Conservation (phyloP, 495 filamentous ascomycete species). For the Xylaria sp. region DNA sequence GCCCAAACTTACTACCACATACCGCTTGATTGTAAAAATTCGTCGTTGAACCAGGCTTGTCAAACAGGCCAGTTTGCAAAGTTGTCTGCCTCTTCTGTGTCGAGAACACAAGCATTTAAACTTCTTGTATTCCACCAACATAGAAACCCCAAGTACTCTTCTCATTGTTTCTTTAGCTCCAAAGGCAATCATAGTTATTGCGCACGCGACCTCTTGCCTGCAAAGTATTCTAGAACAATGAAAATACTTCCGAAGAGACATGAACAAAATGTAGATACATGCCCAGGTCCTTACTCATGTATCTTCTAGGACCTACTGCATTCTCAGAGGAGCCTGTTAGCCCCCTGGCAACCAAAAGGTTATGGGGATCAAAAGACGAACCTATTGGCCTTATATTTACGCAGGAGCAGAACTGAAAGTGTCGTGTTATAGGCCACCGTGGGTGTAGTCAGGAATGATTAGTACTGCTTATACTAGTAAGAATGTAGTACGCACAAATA, state of each 20-base stretch:
- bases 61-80: background rate
- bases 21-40: background rate
- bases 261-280: slow-evolving; percentile 16
- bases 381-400: too few species aligned
- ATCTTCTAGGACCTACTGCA: background rate
- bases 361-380: too few species aligned
- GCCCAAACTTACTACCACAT: background rate
- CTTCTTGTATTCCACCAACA: background rate
- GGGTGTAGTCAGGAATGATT: too few species aligned
- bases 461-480: too few species aligned
- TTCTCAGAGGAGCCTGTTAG: background rate
- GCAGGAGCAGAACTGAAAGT: too few species aligned
- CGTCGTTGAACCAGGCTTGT: background rate
- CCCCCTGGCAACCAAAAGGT: too few species aligned
- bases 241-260: background rate
- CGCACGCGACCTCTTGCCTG: background rate
- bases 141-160: too few species aligned
- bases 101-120: background rate
- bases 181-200: background rate
- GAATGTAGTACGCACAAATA: too few species aligned
- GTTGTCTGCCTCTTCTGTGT: background rate
- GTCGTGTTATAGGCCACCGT: too few species aligned
- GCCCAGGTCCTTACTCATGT: background rate
- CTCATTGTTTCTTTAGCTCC: too few species aligned
- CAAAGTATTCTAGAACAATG: background rate